A percentile compares a stretch with the other conserved stretches of the same genome.
phyloP scores from a whole-genome alignment of 306 rosid species.

The Quercus parvula region DNA sequence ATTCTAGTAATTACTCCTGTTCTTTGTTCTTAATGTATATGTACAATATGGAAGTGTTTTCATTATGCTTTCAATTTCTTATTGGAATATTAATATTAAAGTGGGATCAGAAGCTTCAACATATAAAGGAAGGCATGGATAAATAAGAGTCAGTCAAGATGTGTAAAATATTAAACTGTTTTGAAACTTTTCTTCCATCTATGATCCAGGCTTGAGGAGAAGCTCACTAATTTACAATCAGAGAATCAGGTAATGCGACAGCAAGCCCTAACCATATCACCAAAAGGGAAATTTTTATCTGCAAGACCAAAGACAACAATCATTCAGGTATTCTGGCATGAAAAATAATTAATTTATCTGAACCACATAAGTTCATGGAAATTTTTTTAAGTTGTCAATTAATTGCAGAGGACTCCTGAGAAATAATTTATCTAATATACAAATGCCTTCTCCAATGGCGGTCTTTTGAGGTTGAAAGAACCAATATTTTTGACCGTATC shows the following conservation, averaged over 20 bases:
- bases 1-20: no score
- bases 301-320: no score
- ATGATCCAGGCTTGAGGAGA: slow-evolving; percentile 79
- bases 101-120: no score
- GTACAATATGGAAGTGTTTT: no score
- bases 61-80: no score
- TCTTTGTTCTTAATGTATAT: no score
- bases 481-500: slow-evolving; percentile 87
- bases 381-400: no score
- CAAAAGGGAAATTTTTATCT: no score
- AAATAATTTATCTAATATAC: slow-evolving; percentile 61
- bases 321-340: slow-evolving; percentile 62
- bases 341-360: neutral
- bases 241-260: slow-evolving; percentile 99
- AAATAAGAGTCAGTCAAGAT: neutral
- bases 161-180: neutral
- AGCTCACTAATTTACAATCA: slow-evolving; percentile 88
- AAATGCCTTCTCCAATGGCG: slow-evolving; percentile 99
- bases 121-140: neutral
- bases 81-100: no score
- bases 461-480: slow-evolving; percentile 98
- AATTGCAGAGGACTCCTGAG: no score
- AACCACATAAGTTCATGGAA: no score
- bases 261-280: no score
- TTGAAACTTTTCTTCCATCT: slow-evolving; percentile 10